Percentiles rank a stretch among this genome's conserved stretches.
Evolutionary conservation across 495 filamentous ascomycete genomes (phyloP).

Genomic region (Neurospora sp.): DNA sequence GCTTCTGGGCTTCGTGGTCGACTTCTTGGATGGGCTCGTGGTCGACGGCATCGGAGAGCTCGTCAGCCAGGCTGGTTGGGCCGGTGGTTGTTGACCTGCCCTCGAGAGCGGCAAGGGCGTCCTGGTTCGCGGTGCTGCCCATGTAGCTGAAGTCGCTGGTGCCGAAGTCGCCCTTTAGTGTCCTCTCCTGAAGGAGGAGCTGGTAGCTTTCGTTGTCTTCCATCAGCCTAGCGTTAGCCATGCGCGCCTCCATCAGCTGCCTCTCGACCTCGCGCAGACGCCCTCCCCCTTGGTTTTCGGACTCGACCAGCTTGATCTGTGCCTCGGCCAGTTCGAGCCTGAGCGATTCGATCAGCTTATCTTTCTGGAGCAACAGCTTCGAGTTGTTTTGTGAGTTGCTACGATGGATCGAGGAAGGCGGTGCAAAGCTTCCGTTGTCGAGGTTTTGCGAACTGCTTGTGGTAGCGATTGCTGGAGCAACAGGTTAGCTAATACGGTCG

Average conservation of each 20-base stretch:
- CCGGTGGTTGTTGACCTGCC: conserved; percentile 35
- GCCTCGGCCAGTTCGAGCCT: conserved; percentile 86
- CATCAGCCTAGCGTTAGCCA: conserved; percentile 91
- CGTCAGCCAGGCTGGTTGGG: conserved; percentile 67
- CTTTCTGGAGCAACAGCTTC: conserved; percentile 83
- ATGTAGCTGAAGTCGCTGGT: conserved; percentile 71
- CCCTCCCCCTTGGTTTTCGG: conserved; percentile 83
- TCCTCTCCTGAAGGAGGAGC: conserved; percentile 83
- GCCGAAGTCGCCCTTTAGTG: conserved; percentile 84
- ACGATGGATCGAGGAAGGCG: conserved; percentile 68
- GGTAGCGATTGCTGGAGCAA: conserved; percentile 28
- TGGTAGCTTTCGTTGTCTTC: conserved; percentile 99
- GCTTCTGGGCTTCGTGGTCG: conserved; percentile 48
- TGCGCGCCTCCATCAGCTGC: conserved; percentile 74
- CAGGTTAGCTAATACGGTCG: conserved; percentile 1
- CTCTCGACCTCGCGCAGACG: conserved; percentile 79
- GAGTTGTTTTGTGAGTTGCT: conserved; percentile 78
- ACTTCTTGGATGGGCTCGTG: conserved; percentile 42
- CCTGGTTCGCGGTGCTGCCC: conserved; percentile 41
- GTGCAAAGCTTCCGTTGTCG: conserved; percentile 71
- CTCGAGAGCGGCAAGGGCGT: conserved; percentile 46
- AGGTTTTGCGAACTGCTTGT: conserved; percentile 41
- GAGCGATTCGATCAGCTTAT: conserved; percentile 87
- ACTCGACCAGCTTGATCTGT: conserved; percentile 90
- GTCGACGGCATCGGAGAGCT: conserved; percentile 55